A percentile compares a stretch with the other conserved stretches of the same genome.
phyloP scores from a whole-genome alignment of 2,329 filamentous ascomycete genomes.

The Xylaria sp. region DNA sequence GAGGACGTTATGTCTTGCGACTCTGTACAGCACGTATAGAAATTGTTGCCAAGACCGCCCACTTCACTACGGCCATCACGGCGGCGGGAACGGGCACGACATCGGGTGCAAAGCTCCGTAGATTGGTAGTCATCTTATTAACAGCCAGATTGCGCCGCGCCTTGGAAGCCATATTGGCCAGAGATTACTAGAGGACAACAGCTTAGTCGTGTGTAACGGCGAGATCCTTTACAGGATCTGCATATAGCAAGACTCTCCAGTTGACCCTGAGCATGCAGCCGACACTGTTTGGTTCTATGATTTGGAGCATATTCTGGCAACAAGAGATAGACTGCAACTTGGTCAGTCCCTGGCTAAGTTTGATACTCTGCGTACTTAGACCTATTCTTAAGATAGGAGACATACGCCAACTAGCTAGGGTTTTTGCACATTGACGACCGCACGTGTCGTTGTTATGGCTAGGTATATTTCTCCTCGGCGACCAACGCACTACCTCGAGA shows the following conservation, averaged over 20 bases:
- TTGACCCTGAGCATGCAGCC: conserved; percentile 6
- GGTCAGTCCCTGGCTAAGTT: conserved; percentile 4
- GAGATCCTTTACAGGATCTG: conserved; percentile 6
- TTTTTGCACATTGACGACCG: conserved; percentile 5
- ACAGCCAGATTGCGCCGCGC: background rate
- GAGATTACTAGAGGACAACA: conserved; percentile 3
- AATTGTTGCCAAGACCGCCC: conserved; percentile 4
- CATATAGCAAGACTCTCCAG: conserved; percentile 3
- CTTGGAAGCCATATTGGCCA: conserved; percentile 4
- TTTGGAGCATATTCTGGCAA: conserved; percentile 10
- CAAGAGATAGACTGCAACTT: conserved; percentile 1
- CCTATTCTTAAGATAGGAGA: conserved; percentile 6
- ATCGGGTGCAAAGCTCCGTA: conserved; percentile 3
- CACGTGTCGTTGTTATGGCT: conserved; percentile 4
- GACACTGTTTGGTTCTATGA: background rate
- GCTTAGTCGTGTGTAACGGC: conserved; percentile 2
- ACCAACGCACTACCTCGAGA: conserved; percentile 1
- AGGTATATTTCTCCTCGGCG: conserved; percentile 1
- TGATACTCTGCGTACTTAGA: background rate
- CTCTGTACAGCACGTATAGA: conserved; percentile 5
- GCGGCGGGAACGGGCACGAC: conserved; percentile 2
- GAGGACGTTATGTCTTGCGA: conserved; percentile 1
- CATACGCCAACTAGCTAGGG: conserved; percentile 2
- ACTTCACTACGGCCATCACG: conserved; percentile 1
- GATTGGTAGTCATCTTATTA: conserved; percentile 6